phyloP scores from a whole-genome alignment of 2,329 filamentous ascomycete genomes.

The Aspergillus tubingensis region DNA sequence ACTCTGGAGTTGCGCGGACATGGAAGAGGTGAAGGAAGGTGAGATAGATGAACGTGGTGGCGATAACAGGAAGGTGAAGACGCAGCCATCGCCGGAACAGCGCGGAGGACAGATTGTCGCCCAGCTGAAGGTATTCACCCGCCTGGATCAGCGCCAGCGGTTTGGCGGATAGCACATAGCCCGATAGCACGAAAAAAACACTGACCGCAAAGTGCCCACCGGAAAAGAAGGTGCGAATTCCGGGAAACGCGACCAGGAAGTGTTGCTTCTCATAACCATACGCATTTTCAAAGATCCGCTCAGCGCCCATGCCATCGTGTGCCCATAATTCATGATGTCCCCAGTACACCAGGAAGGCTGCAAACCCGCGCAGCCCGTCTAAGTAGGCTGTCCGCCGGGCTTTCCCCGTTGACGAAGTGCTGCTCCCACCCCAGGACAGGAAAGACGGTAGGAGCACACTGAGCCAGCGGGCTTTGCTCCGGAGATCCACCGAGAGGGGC shows the following conservation, averaged over 20 bases:
- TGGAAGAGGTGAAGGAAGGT: conserved; percentile 57
- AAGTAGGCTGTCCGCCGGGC: conserved; percentile 58
- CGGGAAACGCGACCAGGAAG: conserved; percentile 57
- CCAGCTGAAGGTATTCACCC: conserved; percentile 40
- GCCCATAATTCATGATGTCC: conserved; percentile 63
- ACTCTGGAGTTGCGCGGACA: conserved; percentile 46
- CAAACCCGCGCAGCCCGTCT: conserved; percentile 68
- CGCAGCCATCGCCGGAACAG: conserved; percentile 55
- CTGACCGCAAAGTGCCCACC: conserved; percentile 63
- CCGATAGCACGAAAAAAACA: conserved; percentile 56
- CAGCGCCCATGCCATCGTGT: conserved; percentile 46
- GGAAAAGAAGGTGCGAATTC: conserved; percentile 61
- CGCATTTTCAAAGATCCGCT: conserved; percentile 53
- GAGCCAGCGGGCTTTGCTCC: neutral
- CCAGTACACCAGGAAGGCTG: conserved; percentile 66
- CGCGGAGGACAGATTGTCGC: conserved; percentile 50
- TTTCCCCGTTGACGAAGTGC: neutral
- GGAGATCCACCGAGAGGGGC: neutral
- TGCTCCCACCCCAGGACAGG: neutral
- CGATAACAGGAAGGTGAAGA: conserved; percentile 55
- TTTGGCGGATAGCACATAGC: conserved; percentile 55
- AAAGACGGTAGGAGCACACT: neutral
- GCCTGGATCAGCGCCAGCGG: conserved; percentile 48
- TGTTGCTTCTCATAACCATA: conserved; percentile 49
- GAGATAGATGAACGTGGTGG: conserved; percentile 57